Conservation (phyloP, 139 green algal genomes). For the Picochlorum costavermella region DNA sequence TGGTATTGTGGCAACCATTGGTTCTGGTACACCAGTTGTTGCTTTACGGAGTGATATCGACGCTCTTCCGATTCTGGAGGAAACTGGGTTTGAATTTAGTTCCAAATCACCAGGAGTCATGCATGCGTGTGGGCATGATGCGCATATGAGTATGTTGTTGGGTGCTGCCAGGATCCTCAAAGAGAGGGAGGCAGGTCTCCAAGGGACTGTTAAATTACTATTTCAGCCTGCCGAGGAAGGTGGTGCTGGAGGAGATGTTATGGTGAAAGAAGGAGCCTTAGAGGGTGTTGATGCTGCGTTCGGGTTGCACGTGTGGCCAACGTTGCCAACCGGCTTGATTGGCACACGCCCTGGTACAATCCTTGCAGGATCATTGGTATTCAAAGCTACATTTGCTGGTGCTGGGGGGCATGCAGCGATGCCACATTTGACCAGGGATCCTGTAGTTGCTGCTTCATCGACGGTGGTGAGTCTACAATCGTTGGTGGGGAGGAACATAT, state of each 20-base stretch:
- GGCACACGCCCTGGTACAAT: conserved; percentile 56
- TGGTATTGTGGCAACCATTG: conserved; percentile 69
- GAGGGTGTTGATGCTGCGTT: conserved; percentile 48
- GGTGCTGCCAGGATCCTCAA: conserved; percentile 72
- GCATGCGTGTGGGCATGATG: conserved; percentile 89
- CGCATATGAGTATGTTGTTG: conserved; percentile 79
- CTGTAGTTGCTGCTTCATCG: conserved; percentile 58
- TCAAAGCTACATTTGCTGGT: conserved; percentile 54
- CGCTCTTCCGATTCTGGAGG: conserved; percentile 65
- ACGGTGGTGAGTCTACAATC: conserved; percentile 66
- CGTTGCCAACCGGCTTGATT: conserved; percentile 47
- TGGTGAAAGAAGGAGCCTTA: conserved; percentile 52
- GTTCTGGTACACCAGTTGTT: conserved; percentile 49
- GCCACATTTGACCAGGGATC: conserved; percentile 72
- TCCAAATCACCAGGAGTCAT: conserved; percentile 42
- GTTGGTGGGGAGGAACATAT: conserved; percentile 73
- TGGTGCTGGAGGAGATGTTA: conserved; percentile 51
- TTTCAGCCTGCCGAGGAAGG: conserved; percentile 94
- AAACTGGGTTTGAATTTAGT: conserved; percentile 15
- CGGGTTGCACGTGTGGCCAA: conserved; percentile 76
- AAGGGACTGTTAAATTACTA: conserved; percentile 69
- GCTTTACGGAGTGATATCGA: conserved; percentile 84
- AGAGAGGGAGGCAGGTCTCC: conserved; percentile 25
- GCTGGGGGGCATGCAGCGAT: conserved; percentile 78
- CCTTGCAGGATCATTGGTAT: conserved; percentile 67